Evolutionary conservation across 345 rosid species (phyloP).

Genomic region (Aquilaria sinensis): DNA sequence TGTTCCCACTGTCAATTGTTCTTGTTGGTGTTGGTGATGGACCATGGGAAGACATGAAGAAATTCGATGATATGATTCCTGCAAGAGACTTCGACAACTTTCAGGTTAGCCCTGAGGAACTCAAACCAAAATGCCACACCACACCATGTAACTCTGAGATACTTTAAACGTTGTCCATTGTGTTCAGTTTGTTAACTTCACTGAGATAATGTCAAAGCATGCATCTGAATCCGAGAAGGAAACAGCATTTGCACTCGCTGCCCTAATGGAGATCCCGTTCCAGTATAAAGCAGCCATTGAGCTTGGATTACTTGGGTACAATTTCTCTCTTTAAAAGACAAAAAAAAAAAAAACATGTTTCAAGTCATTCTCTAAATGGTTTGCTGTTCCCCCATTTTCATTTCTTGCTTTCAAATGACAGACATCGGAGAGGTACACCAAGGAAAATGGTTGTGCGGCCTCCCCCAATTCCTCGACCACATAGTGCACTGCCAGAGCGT

Average conservation of each 20-base stretch:
- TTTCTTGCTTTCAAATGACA: slow-evolving; percentile 16
- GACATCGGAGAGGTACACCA: slow-evolving; percentile 39
- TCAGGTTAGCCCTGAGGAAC: slow-evolving; percentile 32
- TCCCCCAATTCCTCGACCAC: slow-evolving; percentile 47
- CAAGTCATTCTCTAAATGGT: background rate
- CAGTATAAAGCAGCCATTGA: slow-evolving; percentile 72
- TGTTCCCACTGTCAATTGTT: slow-evolving; percentile 57
- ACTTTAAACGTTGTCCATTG: background rate
- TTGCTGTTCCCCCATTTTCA: background rate
- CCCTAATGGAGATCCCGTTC: slow-evolving; percentile 86
- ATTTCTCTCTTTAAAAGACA: background rate
- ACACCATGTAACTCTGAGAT: background rate
- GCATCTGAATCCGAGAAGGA: slow-evolving; percentile 44
- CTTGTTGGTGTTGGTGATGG: slow-evolving; percentile 84
- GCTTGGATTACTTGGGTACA: slow-evolving; percentile 58
- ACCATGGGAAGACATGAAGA: slow-evolving; percentile 80
- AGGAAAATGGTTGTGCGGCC: slow-evolving; percentile 53
- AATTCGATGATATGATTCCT: slow-evolving; percentile 71
- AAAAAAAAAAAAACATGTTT: background rate
- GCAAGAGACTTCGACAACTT: slow-evolving; percentile 65
- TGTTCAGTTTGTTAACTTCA: slow-evolving; percentile 78
- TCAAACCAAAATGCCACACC: background rate
- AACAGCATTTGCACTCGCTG: slow-evolving; percentile 81
- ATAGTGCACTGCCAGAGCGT: slow-evolving; percentile 14
- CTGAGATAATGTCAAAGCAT: slow-evolving; percentile 56